Evolutionary conservation across 257 asterid species (phyloP).

Genomic region (Galeopsis tetrahit): DNA sequence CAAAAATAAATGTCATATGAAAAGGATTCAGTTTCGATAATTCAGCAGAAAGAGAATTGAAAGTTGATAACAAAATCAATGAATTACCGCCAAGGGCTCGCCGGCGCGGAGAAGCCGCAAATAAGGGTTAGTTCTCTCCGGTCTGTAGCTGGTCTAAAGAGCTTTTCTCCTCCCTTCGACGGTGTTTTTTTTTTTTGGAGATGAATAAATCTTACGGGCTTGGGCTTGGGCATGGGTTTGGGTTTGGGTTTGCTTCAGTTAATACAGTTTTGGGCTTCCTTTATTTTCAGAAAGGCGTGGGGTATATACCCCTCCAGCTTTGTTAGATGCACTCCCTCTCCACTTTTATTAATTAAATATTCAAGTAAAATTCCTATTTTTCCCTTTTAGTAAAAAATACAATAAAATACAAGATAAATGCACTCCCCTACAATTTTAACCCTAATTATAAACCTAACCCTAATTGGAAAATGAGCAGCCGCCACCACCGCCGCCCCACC

Average conservation of each 20-base stretch:
- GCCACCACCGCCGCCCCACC: no score
- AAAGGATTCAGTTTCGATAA: neutral
- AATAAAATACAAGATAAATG: no score
- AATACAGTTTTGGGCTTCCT: neutral
- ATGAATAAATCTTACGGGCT: neutral
- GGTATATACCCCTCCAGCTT: no score
- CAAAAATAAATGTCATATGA: neutral
- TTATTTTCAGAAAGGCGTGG: no score
- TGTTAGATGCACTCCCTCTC: no score
- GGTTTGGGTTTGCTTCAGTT: neutral
- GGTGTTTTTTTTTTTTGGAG: neutral
- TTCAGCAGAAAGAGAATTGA: neutral
- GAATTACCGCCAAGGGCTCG: constrained; percentile 3
- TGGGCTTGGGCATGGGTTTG: neutral
- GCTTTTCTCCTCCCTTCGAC: neutral
- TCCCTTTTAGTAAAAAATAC: no score
- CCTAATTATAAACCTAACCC: no score
- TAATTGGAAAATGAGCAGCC: no score
- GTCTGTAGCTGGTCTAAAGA: neutral
- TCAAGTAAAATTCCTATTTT: no score
- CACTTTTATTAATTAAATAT: no score
- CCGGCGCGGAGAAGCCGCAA: neutral
- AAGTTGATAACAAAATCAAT: neutral
- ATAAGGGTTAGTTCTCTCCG: neutral
- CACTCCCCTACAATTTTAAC: no score